A percentile compares a stretch with the other conserved stretches of the same genome.
Evolutionary conservation across 192 early-diverging fungal genomes (phyloP).

Genomic region (Coemansia sp.): DNA sequence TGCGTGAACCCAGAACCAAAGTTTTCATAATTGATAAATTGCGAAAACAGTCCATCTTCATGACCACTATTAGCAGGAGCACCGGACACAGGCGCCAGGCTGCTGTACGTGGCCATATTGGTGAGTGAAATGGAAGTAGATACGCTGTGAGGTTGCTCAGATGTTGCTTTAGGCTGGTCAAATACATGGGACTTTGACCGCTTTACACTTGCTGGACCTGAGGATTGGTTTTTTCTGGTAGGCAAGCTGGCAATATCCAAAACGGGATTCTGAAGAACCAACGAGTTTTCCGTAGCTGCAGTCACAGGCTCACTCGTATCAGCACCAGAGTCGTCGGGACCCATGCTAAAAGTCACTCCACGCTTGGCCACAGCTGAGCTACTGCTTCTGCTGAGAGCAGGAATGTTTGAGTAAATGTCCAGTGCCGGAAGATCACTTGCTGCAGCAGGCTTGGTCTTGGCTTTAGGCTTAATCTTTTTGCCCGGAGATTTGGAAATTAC

Average conservation of each 20-base stretch:
- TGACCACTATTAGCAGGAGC: no score
- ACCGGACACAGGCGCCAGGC: background rate
- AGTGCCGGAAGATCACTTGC: background rate
- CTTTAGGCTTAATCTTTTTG: no score
- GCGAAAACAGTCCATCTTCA: slow-evolving; percentile 39
- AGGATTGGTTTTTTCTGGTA: background rate
- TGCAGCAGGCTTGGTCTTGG: no score
- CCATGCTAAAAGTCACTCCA: background rate
- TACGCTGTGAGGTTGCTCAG: background rate
- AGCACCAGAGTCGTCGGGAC: background rate
- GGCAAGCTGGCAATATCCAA: background rate
- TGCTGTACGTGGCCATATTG: background rate
- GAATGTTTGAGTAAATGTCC: background rate
- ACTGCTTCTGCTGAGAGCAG: background rate
- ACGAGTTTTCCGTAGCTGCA: background rate
- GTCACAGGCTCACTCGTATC: background rate
- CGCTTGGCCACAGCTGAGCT: slow-evolving; percentile 1
- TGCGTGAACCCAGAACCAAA: no score
- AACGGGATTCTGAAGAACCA: background rate
- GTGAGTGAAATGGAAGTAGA: background rate
- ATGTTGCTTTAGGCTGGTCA: background rate
- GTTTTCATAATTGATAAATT: slow-evolving; percentile 38
- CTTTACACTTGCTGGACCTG: background rate
- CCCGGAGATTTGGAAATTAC: no score
- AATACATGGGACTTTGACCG: slow-evolving; percentile 26